These are phyloP conservation scores for Colletotrichum sp. DNA, from an alignment of 2,329 filamentous ascomycete genomes.

Conservation along the genomic window DNA sequence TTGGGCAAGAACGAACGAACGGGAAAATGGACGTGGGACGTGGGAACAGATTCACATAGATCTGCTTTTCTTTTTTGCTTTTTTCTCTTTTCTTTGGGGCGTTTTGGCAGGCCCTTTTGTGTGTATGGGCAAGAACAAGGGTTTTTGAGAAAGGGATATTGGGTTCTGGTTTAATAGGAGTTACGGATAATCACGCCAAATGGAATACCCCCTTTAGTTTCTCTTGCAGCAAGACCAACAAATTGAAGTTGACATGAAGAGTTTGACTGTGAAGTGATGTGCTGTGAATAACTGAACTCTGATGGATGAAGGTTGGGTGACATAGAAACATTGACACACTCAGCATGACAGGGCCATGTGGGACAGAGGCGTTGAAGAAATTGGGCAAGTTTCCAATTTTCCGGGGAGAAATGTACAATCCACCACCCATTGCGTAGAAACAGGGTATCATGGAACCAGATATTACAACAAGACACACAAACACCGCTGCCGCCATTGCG, in stretches of 20 bases:
- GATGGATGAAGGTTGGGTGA: not conserved
- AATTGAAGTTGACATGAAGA: not conserved
- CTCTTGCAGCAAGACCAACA: not conserved
- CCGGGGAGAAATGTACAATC: not conserved
- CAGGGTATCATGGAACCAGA: slow-evolving; percentile 15
- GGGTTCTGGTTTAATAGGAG: not conserved
- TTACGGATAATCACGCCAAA: not conserved
- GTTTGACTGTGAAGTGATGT: not conserved
- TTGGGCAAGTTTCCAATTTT: not conserved
- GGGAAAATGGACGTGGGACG: not conserved
- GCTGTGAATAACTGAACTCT: not conserved
- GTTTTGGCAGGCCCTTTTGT: not conserved
- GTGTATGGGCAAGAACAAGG: not conserved
- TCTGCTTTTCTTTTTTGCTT: not conserved
- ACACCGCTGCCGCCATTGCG: not conserved
- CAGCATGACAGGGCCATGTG: not conserved
- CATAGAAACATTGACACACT: not conserved
- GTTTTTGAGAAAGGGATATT: not conserved
- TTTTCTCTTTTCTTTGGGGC: not conserved
- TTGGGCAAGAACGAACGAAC: not conserved
- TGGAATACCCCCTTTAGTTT: not conserved
- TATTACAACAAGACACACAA: not conserved
- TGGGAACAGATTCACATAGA: not conserved
- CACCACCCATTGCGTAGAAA: slow-evolving; percentile 2
- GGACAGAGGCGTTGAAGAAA: not conserved